Evolutionary conservation across 768 basidiomycete genomes (phyloP).

Genomic region (Atractiella rhizophila): DNA sequence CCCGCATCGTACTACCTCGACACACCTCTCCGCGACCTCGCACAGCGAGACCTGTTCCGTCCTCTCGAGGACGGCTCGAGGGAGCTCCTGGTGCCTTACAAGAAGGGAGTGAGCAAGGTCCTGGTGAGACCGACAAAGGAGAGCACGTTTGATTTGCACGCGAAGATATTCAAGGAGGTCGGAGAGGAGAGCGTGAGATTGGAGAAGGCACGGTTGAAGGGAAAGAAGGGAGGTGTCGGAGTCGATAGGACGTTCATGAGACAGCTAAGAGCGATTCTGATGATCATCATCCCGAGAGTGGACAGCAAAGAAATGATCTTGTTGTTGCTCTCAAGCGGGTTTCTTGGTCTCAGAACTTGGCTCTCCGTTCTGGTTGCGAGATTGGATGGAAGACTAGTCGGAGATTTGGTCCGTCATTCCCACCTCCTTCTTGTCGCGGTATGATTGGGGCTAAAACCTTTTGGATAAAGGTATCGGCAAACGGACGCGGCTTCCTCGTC

Average conservation of each 20-base stretch:
- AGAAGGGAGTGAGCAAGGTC: conserved; percentile 9
- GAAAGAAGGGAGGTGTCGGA: conserved; percentile 4
- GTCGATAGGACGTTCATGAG: conserved; percentile 17
- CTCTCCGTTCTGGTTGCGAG: conserved; percentile 67
- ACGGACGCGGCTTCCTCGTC: conserved; percentile 53
- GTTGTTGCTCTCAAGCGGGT: conserved; percentile 50
- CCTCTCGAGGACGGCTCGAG: conserved; percentile 10
- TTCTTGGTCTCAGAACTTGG: conserved; percentile 61
- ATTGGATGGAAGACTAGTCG: conserved; percentile 67
- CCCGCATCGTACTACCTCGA: conserved; percentile 1
- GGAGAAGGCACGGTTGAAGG: neutral
- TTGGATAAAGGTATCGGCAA: conserved; percentile 37
- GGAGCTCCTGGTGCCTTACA: conserved; percentile 14
- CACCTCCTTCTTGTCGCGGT: neutral
- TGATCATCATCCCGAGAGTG: conserved; percentile 13
- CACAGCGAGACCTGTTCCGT: conserved; percentile 10
- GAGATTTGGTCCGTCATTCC: conserved; percentile 38
- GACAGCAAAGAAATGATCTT: conserved; percentile 39
- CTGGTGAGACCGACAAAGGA: conserved; percentile 13
- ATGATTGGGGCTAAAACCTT: neutral
- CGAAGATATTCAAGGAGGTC: conserved; percentile 6
- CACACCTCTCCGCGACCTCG: conserved; percentile 14
- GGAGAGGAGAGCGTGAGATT: neutral
- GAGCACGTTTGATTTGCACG: conserved; percentile 12
- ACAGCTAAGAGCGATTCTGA: conserved; percentile 13